These are phyloP conservation scores for Pochonia chlamydosporia DNA, from an alignment of 2,329 filamentous ascomycete genomes.

Conservation along the genomic window DNA sequence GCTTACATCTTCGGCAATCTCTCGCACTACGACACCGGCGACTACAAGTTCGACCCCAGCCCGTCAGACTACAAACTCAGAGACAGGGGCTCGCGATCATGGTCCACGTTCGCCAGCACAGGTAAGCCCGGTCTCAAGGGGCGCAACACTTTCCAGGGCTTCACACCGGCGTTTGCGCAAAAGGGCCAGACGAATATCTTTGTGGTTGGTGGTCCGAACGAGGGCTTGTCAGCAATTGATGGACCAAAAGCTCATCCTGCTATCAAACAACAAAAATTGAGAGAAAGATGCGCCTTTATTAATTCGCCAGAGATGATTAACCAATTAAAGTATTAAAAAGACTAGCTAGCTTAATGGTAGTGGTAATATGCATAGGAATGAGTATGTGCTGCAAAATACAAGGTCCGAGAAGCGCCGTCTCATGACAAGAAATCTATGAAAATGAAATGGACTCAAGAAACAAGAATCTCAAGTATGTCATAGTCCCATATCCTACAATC, in stretches of 20 bases:
- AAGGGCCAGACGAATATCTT: slow-evolving; percentile 26
- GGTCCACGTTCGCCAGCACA: slow-evolving; percentile 38
- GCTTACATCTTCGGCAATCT: slow-evolving; percentile 45
- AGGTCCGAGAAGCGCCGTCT: too few relatives aligned
- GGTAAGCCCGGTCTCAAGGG: slow-evolving; percentile 27
- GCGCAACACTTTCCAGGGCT: slow-evolving; percentile 34
- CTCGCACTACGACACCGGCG: slow-evolving; percentile 33
- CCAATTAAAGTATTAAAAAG: slow-evolving; percentile 31
- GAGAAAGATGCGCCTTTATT: slow-evolving; percentile 40
- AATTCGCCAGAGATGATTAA: slow-evolving; percentile 37
- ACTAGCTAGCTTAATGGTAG: not conserved
- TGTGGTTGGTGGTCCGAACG: slow-evolving; percentile 37
- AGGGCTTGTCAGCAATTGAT: slow-evolving; percentile 35
- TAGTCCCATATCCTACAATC: not conserved
- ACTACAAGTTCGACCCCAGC: slow-evolving; percentile 29
- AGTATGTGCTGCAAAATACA: not conserved
- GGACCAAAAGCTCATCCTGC: slow-evolving; percentile 26
- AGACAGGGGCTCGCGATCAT: slow-evolving; percentile 36
- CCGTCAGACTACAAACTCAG: slow-evolving; percentile 33
- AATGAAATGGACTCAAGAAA: too few relatives aligned
- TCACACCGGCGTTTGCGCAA: slow-evolving; percentile 29
- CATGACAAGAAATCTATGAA: too few relatives aligned
- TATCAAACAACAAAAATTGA: slow-evolving; percentile 34
- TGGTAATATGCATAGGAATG: not conserved
- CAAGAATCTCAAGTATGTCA: too few relatives aligned